Conservation (phyloP, 164 flowering plant genomes). For the Houttuynia cordata region DNA sequence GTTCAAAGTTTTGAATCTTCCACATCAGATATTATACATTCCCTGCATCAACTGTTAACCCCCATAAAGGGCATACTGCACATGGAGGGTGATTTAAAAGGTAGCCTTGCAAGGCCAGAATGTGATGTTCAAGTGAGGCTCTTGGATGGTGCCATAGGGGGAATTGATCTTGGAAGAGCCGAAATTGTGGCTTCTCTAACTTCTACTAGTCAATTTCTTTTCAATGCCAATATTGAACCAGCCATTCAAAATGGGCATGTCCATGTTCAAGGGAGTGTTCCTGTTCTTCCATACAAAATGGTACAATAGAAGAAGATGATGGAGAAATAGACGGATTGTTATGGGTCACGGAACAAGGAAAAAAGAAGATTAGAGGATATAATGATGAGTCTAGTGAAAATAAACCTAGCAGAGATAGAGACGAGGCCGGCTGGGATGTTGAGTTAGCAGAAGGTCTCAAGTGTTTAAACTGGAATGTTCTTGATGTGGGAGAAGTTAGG, state of each 20-base stretch:
- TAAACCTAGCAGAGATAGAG: constrained; percentile 51
- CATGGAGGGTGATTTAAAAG: constrained; percentile 99
- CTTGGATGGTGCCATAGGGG: constrained; percentile 93
- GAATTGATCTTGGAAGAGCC: constrained; percentile 93
- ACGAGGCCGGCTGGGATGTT: constrained; percentile 74
- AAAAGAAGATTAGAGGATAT: constrained; percentile 31
- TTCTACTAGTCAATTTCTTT: constrained; percentile 82
- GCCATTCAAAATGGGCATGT: constrained; percentile 92
- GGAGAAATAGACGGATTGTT: constrained; percentile 28
- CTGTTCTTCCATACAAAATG: constrained; percentile 53
- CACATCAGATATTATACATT: constrained; percentile 57
- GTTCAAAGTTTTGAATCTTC: constrained; percentile 89
- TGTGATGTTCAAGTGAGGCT: constrained; percentile 98
- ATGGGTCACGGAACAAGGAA: constrained; percentile 52
- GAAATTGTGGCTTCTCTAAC: constrained; percentile 93
- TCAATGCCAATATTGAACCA: constrained; percentile 95
- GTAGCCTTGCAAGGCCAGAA: constrained; percentile 89
- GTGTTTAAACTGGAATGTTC: constrained; percentile 82
- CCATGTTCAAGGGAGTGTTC: constrained; percentile 97
- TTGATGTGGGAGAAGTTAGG: constrained; percentile 93
- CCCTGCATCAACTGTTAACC: constrained; percentile 65
- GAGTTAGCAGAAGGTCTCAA: constrained; percentile 82
- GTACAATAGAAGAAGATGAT: constrained; percentile 45
- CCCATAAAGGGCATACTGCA: constrained; percentile 89
- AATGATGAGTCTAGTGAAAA: constrained; percentile 48